Evolutionary conservation across 331 rosid genomes (phyloP).

Genomic region (Acacia pycnantha): DNA sequence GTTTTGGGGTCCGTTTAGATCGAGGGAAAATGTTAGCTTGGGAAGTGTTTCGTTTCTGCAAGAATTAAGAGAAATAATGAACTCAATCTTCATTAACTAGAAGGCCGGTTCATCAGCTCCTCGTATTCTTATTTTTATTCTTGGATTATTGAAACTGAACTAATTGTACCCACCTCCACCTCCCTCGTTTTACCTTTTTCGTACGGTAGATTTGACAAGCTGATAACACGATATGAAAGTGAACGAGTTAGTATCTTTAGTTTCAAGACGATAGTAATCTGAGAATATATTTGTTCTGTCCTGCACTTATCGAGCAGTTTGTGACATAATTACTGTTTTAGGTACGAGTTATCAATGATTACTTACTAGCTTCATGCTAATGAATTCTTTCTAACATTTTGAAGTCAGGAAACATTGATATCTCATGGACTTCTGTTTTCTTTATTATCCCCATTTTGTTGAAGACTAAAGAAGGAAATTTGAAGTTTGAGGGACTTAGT

Average conservation of each 20-base stretch:
- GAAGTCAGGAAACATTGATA: slow-evolving; percentile 7
- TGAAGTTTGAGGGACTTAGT: slow-evolving; percentile 16
- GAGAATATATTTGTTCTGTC: neutral
- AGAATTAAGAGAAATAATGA: neutral
- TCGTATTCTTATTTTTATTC: neutral
- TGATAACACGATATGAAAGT: neutral
- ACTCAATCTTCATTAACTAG: neutral
- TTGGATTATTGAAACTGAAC: neutral
- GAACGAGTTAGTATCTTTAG: neutral
- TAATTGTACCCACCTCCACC: neutral
- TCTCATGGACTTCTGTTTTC: neutral
- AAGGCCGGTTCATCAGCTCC: neutral
- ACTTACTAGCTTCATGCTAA: neutral
- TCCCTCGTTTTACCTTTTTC: slow-evolving; percentile 16
- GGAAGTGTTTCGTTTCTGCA: neutral
- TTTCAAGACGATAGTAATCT: neutral
- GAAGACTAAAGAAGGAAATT: neutral
- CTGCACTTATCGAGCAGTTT: neutral
- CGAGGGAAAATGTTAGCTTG: neutral
- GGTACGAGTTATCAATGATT: neutral
- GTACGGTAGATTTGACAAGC: neutral
- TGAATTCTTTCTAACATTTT: neutral
- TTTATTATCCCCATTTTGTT: neutral
- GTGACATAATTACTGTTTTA: neutral
- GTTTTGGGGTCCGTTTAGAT: slow-evolving; percentile 20